Evolutionary conservation across 1,284 basidiomycete species (phyloP), one percentile per base, ranked within the genome.

Genomic region (Boletus albobrunnescens): DNA sequence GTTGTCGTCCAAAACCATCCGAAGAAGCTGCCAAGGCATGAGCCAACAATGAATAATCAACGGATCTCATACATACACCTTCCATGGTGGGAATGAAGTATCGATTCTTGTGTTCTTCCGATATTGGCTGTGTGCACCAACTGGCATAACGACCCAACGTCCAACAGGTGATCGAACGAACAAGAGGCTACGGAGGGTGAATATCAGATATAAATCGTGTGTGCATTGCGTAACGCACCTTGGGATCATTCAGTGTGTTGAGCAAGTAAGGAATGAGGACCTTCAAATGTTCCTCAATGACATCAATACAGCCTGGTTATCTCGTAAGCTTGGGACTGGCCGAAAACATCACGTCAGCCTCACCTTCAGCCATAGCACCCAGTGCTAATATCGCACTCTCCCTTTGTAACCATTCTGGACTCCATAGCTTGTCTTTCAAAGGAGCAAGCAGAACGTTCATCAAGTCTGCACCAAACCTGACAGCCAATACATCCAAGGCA

Each of bases 131-230:
- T 9, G 88, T 89, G 56, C 89, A 92, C 96, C 96, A 99, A 62
- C 87, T 91, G 30, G 95, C 93, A 70, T 99, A 99, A 41, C 96
- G 85, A n/a, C 95, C 94, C 13, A 99, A 77, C 1, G 95, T 98
- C 96, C 96, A 99, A 68, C 96, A 99, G 14, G 95, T 94, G 67
- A 99, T 99, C 12, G 94, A 97, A 44, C 96, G 87, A 7, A 99
- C 92, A 26, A 99, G 82, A 27, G 96, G 95, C 88, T 94, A 61
- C 17, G 16, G 13, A 23, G 20, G 37, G 51, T 39, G 39, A 37
- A 39, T 10, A 41, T 47, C 39, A 44, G 41, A 3, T 4, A 35
- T 36, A 20, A 20, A 41, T 20, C 19, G 16, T 20, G 7, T 19
- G 19, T 35, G 19, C 10, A n/a, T 38, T 16, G 22, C 23, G 1